Evolutionary conservation across 129 eudicot species (phyloP).

Genomic region (Calendula officinalis): DNA sequence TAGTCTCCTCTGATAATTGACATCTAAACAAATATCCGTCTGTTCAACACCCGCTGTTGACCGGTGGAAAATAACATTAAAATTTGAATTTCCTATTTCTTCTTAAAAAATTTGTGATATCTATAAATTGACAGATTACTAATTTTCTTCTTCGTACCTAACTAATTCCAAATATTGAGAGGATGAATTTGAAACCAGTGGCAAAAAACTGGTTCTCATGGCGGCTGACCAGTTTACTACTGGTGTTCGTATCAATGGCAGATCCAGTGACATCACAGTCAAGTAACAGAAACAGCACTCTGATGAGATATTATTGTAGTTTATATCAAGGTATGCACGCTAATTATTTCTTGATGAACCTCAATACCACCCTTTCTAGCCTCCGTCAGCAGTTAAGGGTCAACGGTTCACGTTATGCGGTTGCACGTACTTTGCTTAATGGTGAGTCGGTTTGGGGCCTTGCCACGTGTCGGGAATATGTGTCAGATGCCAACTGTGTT

Average conservation of each 20-base stretch:
- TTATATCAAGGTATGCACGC: slow-evolving; percentile 16
- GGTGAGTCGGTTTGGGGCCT: slow-evolving; percentile 50
- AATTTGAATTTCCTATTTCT: neutral
- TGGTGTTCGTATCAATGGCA: slow-evolving; percentile 7
- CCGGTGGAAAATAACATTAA: slow-evolving; percentile 16
- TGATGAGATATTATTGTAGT: slow-evolving; percentile 29
- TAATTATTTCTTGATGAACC: slow-evolving; percentile 35
- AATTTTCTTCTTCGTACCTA: slow-evolving; percentile 9
- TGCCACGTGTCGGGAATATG: slow-evolving; percentile 52
- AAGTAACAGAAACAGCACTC: slow-evolving; percentile 23
- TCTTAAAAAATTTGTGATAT: neutral
- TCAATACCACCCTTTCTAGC: slow-evolving; percentile 48
- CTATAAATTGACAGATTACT: neutral
- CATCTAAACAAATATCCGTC: neutral
- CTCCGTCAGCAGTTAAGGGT: slow-evolving; percentile 38
- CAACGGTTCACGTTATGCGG: slow-evolving; percentile 33
- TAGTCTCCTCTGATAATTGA: too few species aligned
- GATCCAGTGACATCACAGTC: slow-evolving; percentile 41
- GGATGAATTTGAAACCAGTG: slow-evolving; percentile 10
- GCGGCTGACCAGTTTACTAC: slow-evolving; percentile 13
- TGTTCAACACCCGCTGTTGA: slow-evolving; percentile 19
- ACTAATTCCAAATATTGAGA: neutral
- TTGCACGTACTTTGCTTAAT: slow-evolving; percentile 42
- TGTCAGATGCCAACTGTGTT: slow-evolving; percentile 42
- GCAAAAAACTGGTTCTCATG: slow-evolving; percentile 17